These are phyloP conservation scores for Clonostachys byssicola DNA, from an alignment of 2,329 filamentous ascomycete species.

Conservation along the genomic window DNA sequence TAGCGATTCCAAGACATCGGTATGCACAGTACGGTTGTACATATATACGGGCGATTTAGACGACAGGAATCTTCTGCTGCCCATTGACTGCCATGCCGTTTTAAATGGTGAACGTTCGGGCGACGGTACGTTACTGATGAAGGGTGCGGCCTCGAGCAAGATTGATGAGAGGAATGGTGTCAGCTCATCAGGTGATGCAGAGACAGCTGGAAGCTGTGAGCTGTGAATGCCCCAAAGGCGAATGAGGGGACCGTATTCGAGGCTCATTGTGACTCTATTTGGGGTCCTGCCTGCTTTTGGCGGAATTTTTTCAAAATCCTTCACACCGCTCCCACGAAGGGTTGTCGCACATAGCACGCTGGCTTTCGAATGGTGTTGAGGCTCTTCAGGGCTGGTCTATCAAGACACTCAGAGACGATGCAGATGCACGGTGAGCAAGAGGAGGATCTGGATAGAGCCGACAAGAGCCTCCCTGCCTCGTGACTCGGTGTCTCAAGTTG, in stretches of 20 bases:
- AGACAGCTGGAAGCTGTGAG: slow-evolving; percentile 38
- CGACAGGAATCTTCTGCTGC: slow-evolving; percentile 40
- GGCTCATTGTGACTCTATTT: slow-evolving; percentile 6
- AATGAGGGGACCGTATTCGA: slow-evolving; percentile 38
- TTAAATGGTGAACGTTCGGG: slow-evolving; percentile 14
- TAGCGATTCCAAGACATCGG: slow-evolving; percentile 33
- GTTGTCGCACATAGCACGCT: too few relatives aligned
- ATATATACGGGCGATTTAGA: slow-evolving; percentile 48
- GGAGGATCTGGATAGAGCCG: too few relatives aligned
- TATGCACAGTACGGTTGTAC: slow-evolving; percentile 43
- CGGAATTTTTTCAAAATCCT: background rate
- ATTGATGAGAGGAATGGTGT: slow-evolving; percentile 45
- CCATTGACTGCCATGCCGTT: slow-evolving; percentile 44
- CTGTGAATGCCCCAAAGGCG: slow-evolving; percentile 48
- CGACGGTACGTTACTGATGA: slow-evolving; percentile 51
- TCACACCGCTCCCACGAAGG: background rate
- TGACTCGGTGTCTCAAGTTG: too few relatives aligned
- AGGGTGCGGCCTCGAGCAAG: slow-evolving; percentile 54
- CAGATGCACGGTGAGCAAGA: too few relatives aligned
- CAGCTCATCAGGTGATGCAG: slow-evolving; percentile 35
- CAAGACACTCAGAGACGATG: too few relatives aligned
- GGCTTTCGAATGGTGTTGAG: too few relatives aligned
- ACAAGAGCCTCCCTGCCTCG: too few relatives aligned
- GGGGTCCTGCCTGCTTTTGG: background rate
- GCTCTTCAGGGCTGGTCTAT: too few relatives aligned